Evolutionary conservation across 2,329 filamentous ascomycete species (phyloP).

Genomic region (Talaromyces sp.): DNA sequence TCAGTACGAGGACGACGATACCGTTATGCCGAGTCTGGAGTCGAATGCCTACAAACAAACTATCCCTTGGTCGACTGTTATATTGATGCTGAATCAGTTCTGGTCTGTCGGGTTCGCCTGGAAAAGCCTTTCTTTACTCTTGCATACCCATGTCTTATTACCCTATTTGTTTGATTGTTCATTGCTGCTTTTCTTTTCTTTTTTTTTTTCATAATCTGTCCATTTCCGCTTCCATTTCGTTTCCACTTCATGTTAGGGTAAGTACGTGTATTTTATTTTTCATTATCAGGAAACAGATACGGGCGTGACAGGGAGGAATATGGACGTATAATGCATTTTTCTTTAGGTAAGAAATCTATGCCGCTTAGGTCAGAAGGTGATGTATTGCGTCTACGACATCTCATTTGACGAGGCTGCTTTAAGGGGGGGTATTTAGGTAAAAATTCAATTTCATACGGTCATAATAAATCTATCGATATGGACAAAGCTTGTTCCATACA

Average conservation of each 20-base stretch:
- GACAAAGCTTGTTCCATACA: background rate
- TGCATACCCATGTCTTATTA: constrained; percentile 13
- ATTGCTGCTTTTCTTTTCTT: constrained; percentile 15
- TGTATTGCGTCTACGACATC: background rate
- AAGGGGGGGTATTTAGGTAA: background rate
- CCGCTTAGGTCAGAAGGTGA: background rate
- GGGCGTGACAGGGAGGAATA: background rate
- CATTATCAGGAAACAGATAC: constrained; percentile 19
- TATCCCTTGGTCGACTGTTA: background rate
- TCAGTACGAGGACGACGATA: constrained; percentile 2
- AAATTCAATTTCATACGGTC: background rate
- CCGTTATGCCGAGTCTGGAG: background rate
- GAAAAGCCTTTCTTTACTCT: constrained; percentile 10
- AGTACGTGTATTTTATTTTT: constrained; percentile 34
- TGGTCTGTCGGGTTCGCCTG: background rate
- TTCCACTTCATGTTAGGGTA: constrained; percentile 28
- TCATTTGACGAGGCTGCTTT: background rate
- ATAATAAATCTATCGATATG: background rate
- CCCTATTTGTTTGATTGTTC: constrained; percentile 20
- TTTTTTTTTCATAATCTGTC: background rate
- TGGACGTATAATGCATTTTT: constrained; percentile 1
- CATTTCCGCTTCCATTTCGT: constrained; percentile 12
- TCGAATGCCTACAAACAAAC: background rate
- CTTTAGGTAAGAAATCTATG: constrained; percentile 9
- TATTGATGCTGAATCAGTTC: background rate